phyloP scores from a whole-genome alignment of 2,329 filamentous ascomycete genomes.

The Neofusicoccum sp. region DNA sequence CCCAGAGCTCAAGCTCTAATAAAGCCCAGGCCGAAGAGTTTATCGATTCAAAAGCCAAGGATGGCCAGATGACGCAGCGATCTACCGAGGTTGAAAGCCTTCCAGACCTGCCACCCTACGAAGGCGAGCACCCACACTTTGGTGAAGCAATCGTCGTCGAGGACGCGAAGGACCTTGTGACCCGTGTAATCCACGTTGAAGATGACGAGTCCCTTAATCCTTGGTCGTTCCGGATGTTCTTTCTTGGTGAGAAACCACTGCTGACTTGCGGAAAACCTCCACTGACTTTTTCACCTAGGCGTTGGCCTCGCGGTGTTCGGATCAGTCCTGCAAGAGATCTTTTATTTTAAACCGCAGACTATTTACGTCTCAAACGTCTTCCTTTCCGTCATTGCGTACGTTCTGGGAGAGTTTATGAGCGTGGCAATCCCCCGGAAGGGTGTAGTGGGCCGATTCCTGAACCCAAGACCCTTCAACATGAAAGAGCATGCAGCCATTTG shows the following conservation, averaged over 20 bases:
- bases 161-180: constrained; percentile 2
- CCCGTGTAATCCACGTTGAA: background rate
- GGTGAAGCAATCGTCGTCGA: background rate
- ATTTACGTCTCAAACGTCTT: constrained; percentile 47
- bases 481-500: constrained; percentile 34
- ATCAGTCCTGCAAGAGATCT: constrained; percentile 43
- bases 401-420: constrained; percentile 43
- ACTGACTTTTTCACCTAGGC: background rate
- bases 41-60: too few species aligned
- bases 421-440: constrained; percentile 36
- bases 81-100: too few species aligned
- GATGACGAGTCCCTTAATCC: background rate
- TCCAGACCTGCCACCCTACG: too few species aligned
- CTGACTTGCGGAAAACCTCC: background rate
- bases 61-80: too few species aligned
- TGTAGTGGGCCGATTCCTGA: constrained; percentile 37
- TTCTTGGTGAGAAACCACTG: background rate
- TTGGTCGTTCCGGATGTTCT: background rate
- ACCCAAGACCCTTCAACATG: constrained; percentile 38
- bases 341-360: constrained; percentile 50
- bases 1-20: too few species aligned
- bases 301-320: constrained; percentile 18
- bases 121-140: background rate
- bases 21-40: too few species aligned
- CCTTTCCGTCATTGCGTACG: constrained; percentile 45